phyloP scores from a whole-genome alignment of 2,329 filamentous ascomycete species.

The Cryphonectria naterciae region DNA sequence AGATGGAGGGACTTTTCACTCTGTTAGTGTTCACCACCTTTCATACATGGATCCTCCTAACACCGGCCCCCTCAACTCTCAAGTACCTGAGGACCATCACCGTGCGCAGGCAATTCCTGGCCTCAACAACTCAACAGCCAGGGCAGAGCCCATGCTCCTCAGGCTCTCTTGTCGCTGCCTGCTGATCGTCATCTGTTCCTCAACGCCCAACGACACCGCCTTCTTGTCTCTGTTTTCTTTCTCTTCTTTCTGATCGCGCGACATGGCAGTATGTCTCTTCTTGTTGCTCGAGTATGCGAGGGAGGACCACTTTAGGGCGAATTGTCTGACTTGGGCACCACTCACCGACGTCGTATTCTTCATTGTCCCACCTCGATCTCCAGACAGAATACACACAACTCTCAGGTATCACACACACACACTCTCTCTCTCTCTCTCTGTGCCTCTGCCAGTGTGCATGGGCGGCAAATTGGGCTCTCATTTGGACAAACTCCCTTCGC shows the following conservation, averaged over 20 bases:
- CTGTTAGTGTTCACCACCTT: not conserved
- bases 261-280: not conserved
- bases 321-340: not conserved
- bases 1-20: not conserved
- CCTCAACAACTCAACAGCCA: not conserved
- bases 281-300: not conserved
- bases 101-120: not conserved
- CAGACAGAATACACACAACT: not conserved
- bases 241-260: not conserved
- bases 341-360: not conserved
- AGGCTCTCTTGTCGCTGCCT: not conserved
- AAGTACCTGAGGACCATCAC: not conserved
- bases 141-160: not conserved
- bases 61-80: not conserved
- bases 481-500: not conserved
- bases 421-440: too few relatives aligned
- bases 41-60: not conserved
- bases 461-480: not conserved
- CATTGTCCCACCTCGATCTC: not conserved
- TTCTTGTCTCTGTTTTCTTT: not conserved
- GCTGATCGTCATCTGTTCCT: not conserved
- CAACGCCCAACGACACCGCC: conserved; percentile 8
- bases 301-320: not conserved
- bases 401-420: not conserved
- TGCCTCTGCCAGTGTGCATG: not conserved